Evolutionary conservation across 2,329 filamentous ascomycete species (phyloP).

Genomic region (Cladosporium sp.): DNA sequence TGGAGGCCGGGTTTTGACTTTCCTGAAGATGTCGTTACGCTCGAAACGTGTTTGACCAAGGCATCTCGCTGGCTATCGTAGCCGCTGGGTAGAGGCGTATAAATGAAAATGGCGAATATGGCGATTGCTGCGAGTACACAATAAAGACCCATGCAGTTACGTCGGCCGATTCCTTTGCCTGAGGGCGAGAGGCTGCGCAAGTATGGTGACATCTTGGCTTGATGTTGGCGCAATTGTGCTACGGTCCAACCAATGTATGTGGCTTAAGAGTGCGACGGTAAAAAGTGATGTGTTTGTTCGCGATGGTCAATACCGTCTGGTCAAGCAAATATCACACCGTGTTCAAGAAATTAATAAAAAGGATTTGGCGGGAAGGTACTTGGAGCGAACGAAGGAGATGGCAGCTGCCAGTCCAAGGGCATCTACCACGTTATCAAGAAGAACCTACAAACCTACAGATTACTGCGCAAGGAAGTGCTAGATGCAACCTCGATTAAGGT

Average conservation of each 20-base stretch:
- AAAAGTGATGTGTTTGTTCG: too few relatives aligned
- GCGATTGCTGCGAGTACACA: not conserved
- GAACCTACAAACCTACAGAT: not conserved
- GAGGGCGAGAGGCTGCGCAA: constrained; percentile 9
- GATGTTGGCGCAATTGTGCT: not conserved
- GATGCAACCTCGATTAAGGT: not conserved
- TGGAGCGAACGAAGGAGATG: not conserved
- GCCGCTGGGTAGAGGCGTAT: constrained; percentile 6
- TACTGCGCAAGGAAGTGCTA: not conserved
- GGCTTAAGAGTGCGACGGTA: too few relatives aligned
- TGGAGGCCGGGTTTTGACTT: not conserved
- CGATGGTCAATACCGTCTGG: too few relatives aligned
- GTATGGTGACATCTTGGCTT: not conserved
- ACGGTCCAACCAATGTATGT: not conserved
- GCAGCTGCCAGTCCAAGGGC: not conserved
- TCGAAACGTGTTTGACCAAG: constrained; percentile 7
- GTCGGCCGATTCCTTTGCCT: constrained; percentile 2
- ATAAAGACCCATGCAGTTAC: constrained; percentile 6
- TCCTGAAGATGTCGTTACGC: not conserved
- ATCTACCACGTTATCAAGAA: not conserved
- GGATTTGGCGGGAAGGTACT: not conserved
- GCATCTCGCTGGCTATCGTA: constrained; percentile 11
- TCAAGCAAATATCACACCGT: not conserved
- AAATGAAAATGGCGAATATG: constrained; percentile 8
- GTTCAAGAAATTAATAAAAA: not conserved